Conservation (phyloP, 2,329 filamentous ascomycete genomes). For the Diaporthe ilicicola region DNA sequence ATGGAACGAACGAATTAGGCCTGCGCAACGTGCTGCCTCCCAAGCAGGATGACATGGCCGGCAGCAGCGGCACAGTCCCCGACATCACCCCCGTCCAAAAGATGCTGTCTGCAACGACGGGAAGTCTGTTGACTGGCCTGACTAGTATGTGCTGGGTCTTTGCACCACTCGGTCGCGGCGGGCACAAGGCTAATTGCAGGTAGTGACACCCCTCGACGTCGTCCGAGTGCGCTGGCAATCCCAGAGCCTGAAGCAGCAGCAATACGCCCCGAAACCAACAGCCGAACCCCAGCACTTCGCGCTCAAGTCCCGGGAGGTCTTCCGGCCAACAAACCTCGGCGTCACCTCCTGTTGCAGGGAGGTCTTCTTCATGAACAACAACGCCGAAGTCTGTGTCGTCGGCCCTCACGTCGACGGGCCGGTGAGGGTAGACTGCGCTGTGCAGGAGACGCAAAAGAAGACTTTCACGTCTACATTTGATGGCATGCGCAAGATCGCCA, state of each 20-base stretch:
- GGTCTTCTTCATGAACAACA: conserved; percentile 95
- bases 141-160: conserved; percentile 68
- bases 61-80: conserved; percentile 2
- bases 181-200: conserved; percentile 28
- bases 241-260: conserved; percentile 60
- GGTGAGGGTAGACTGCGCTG: conserved; percentile 71
- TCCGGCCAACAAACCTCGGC: conserved; percentile 82
- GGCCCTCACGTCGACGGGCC: conserved; percentile 62
- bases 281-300: conserved; percentile 65
- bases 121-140: conserved; percentile 88
- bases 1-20: conserved; percentile 41
- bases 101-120: conserved; percentile 93
- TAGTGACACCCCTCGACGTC: conserved; percentile 95
- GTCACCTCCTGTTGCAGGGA: conserved; percentile 96
- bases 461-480: conserved; percentile 93
- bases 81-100: conserved; percentile 87
- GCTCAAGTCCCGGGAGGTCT: conserved; percentile 65
- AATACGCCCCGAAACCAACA: conserved; percentile 51
- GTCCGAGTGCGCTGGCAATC: conserved; percentile 95
- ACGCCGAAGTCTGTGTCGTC: conserved; percentile 82
- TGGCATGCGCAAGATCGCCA: conserved; percentile 90
- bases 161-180: background rate
- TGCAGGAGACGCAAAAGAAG: conserved; percentile 84
- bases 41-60: conserved; percentile 45
- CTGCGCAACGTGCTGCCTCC: conserved; percentile 44